phyloP scores from a whole-genome alignment of 768 basidiomycete genomes.

The Termitomyces sp. region DNA sequence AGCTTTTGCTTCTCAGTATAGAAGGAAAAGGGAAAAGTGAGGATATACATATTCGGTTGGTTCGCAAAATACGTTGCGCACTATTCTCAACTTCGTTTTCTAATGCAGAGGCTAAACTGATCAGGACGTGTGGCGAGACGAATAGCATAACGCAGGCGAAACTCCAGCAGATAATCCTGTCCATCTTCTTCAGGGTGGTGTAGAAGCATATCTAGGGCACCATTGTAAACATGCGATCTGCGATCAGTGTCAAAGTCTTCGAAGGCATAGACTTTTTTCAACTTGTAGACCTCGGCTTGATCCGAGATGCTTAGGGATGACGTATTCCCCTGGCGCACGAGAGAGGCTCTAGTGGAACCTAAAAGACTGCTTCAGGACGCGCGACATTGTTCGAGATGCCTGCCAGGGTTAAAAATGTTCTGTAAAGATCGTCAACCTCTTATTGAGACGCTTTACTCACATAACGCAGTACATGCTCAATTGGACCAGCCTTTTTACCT shows the following conservation, averaged over 20 bases:
- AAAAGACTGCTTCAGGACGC: not conserved
- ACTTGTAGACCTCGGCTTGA: not conserved
- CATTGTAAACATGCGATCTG: not conserved
- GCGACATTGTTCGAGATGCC: not conserved
- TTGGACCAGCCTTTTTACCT: too few relatives aligned
- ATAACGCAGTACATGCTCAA: too few relatives aligned
- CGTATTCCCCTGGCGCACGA: not conserved
- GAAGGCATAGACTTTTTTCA: too few relatives aligned
- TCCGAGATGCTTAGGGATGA: not conserved
- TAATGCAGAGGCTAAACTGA: not conserved
- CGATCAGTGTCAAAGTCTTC: not conserved
- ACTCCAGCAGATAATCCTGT: not conserved
- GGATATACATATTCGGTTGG: not conserved
- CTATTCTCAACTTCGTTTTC: not conserved
- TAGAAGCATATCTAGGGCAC: not conserved
- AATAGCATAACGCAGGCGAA: not conserved
- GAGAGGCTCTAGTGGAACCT: not conserved
- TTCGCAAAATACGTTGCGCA: not conserved
- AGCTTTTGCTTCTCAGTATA: not conserved
- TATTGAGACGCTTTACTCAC: too few relatives aligned
- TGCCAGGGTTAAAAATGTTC: not conserved
- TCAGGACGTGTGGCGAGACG: not conserved
- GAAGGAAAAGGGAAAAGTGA: not conserved
- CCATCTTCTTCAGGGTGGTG: not conserved
- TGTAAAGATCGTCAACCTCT: not conserved